Conservation (phyloP, 192 early-diverging fungal genomes). For the Endogone sp. region DNA sequence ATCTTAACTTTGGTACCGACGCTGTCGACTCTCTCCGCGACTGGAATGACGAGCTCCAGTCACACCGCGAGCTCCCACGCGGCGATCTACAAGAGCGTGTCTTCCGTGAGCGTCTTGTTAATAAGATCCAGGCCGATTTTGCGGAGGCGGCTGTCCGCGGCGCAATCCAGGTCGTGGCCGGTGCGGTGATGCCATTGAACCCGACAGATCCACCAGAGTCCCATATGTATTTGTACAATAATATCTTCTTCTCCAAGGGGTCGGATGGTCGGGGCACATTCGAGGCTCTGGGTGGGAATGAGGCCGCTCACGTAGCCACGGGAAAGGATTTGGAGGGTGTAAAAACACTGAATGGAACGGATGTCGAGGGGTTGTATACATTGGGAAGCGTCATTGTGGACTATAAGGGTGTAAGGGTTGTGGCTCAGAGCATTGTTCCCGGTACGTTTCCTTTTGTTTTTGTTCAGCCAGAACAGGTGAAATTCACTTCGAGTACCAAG, state of each 20-base stretch:
- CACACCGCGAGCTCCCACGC: slow-evolving; percentile 79
- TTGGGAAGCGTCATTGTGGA: slow-evolving; percentile 90
- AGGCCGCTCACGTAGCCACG: slow-evolving; percentile 88
- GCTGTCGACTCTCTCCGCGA: slow-evolving; percentile 74
- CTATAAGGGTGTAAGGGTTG: slow-evolving; percentile 84
- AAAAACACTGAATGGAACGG: slow-evolving; percentile 64
- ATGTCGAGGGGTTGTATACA: slow-evolving; percentile 80
- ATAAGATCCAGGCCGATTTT: slow-evolving; percentile 88
- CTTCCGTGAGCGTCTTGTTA: slow-evolving; percentile 77
- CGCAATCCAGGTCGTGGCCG: slow-evolving; percentile 79
- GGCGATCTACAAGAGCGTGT: slow-evolving; percentile 77
- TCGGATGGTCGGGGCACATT: slow-evolving; percentile 86
- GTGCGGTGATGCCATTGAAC: slow-evolving; percentile 72
- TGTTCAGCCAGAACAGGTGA: slow-evolving; percentile 16
- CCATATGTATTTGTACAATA: slow-evolving; percentile 91
- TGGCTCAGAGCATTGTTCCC: slow-evolving; percentile 93
- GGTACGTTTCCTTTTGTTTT: slow-evolving; percentile 40
- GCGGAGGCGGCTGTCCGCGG: slow-evolving; percentile 85
- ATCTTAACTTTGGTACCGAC: slow-evolving; percentile 55
- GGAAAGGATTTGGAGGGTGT: slow-evolving; percentile 95
- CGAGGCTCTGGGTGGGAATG: slow-evolving; percentile 77
- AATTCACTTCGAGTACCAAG: too few species aligned
- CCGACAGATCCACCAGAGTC: slow-evolving; percentile 69
- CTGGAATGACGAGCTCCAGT: slow-evolving; percentile 97
- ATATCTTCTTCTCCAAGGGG: slow-evolving; percentile 92